Conservation (phyloP, 495 filamentous ascomycete species). For the Xylaria acuta region DNA sequence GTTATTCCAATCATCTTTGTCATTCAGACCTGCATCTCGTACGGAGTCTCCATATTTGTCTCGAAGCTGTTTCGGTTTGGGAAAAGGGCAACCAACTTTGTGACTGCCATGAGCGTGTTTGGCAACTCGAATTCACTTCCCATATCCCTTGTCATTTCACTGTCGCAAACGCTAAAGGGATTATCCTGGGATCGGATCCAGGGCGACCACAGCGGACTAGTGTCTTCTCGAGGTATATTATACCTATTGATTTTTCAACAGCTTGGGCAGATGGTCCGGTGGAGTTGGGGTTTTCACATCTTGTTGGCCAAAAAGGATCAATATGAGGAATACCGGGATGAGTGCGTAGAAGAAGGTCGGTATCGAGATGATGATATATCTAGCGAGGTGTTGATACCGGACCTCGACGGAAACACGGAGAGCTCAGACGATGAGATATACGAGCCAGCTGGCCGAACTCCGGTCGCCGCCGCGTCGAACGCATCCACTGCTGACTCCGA, state of each 20-base stretch:
- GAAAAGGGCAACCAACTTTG: conserved; percentile 87
- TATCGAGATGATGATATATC: conserved; percentile 62
- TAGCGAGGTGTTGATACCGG: conserved; percentile 40
- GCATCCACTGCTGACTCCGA: conserved; percentile 51
- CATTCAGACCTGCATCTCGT: conserved; percentile 84
- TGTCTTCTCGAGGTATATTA: conserved; percentile 89
- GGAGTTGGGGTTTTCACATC: conserved; percentile 98
- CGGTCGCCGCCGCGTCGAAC: conserved; percentile 47
- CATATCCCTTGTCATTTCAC: conserved; percentile 91
- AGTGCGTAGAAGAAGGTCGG: conserved; percentile 68
- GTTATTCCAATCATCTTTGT: conserved; percentile 94
- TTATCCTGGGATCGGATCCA: conserved; percentile 92
- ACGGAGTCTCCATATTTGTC: conserved; percentile 70
- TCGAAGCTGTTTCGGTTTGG: conserved; percentile 78
- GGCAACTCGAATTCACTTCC: conserved; percentile 98
- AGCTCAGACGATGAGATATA: conserved; percentile 48
- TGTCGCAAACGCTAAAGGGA: conserved; percentile 88
- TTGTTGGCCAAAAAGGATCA: conserved; percentile 81
- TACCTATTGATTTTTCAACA: conserved; percentile 98
- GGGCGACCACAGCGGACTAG: conserved; percentile 93
- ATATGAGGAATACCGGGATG: conserved; percentile 64
- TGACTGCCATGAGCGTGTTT: conserved; percentile 97
- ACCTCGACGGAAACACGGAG: conserved; percentile 36
- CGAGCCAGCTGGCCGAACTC: conserved; percentile 56
- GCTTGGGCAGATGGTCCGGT: conserved; percentile 90